A percentile compares a stretch with the other conserved stretches of the same genome.
These are phyloP conservation scores for Camelina hispida DNA, from an alignment of 345 rosid species.

Conservation along the genomic window DNA sequence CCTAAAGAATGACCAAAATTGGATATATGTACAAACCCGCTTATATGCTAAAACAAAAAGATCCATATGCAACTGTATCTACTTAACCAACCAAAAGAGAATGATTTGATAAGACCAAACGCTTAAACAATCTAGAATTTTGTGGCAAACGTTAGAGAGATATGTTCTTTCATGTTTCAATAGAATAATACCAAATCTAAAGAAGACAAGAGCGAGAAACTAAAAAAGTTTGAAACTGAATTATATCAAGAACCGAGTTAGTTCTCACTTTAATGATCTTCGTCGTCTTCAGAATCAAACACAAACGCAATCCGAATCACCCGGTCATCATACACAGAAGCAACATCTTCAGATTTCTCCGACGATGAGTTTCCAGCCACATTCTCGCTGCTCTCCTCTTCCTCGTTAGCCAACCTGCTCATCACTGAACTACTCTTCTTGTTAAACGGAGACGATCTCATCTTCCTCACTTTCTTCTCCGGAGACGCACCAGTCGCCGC, in stretches of 20 bases:
- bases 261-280: constrained; percentile 22
- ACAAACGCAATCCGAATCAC: too few relatives aligned
- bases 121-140: too few relatives aligned
- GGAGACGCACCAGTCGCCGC: constrained; percentile 62
- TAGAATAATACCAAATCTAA: not conserved
- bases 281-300: constrained; percentile 41
- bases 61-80: too few relatives aligned
- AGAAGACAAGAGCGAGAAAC: not conserved
- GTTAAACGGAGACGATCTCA: constrained; percentile 87
- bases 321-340: not conserved
- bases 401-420: constrained; percentile 45
- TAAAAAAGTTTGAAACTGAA: not conserved
- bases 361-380: constrained; percentile 7
- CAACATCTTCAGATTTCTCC: constrained; percentile 29
- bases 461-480: constrained; percentile 89
- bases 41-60: too few relatives aligned
- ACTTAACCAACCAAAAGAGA: too few relatives aligned
- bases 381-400: constrained; percentile 31
- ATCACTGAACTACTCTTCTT: constrained; percentile 80
- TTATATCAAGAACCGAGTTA: constrained; percentile 5
- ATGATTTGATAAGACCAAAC: too few relatives aligned
- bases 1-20: too few relatives aligned
- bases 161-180: not conserved
- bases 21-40: too few relatives aligned
- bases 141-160: too few relatives aligned